Evolutionary conservation across 495 filamentous ascomycete species (phyloP), one percentile per base, ranked within the genome.

Genomic region (Xylaria sp.): DNA sequence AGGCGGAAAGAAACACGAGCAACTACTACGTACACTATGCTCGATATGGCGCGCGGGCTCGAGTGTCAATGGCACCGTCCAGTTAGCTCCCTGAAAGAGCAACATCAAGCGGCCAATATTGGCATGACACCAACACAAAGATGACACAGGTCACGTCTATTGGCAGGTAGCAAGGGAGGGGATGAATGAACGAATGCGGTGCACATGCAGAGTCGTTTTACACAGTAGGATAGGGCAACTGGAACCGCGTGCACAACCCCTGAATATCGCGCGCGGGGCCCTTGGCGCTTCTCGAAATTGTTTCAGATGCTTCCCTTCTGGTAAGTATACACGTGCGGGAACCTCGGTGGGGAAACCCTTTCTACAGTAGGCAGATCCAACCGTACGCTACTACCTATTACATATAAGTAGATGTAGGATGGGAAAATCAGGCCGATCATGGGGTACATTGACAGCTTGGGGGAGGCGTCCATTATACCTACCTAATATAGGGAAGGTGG

Each of bases 221-320:
- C n/a, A n/a, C n/a, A n/a, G 44, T n/a, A 14, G 2, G 5, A 11
- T 15, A n/a, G 14, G 55, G 55, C 31, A 35, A 59, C 0, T 59
- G n/a, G 33, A 59, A 33, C 57, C 57, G 57, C 57, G 33, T 6
- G 12, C 5, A 15, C 2, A 50, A 21, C 57, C 53, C 53, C 53
- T 59, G 57, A 59, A 21, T 59, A 17, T 17, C 37, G 11, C n/a
- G 33, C 37, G 11, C n/a, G 33, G 19, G 48, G 17, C n/a, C n/a
- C 64, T 67, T 67, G 64, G 48, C 64, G 48, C 48, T 67, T 55
- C 48, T 55, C 62, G 62, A 67, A 67, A 48, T 17, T 37, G 64
- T 67, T 67, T 67, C 64, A 67, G 64, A 67, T 40, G 35, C 35
- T 67, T 67, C 64, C 50, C 21, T 67, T 55, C 11, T n/a, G n/a